These are phyloP conservation scores for Pleurotus tuber-regium DNA, from an alignment of 768 basidiomycete species.

Conservation along the genomic window DNA sequence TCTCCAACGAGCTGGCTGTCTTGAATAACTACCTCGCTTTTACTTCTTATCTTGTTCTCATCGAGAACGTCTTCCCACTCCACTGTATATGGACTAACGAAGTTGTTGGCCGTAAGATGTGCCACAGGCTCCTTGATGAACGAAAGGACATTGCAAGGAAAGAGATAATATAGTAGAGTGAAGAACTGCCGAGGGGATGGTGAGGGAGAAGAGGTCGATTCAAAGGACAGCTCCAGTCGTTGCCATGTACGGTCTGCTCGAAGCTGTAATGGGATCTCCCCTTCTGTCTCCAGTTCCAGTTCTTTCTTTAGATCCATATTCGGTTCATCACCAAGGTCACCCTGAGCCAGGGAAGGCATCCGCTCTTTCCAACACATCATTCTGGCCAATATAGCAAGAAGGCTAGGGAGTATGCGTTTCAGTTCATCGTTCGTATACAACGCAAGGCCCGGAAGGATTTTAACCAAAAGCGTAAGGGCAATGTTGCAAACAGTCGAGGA, in stretches of 20 bases:
- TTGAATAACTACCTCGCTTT: conserved; percentile 59
- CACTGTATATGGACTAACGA: conserved; percentile 60
- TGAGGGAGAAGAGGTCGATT: conserved; percentile 45
- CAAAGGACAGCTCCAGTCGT: conserved; percentile 60
- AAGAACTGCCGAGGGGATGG: conserved; percentile 70
- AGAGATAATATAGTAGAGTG: conserved; percentile 83
- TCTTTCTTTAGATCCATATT: conserved; percentile 34
- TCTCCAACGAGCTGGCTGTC: background rate
- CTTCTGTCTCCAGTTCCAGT: conserved; percentile 34
- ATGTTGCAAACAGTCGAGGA: conserved; percentile 70
- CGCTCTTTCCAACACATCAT: conserved; percentile 74
- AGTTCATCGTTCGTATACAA: conserved; percentile 56
- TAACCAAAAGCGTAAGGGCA: conserved; percentile 61
- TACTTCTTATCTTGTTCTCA: conserved; percentile 64
- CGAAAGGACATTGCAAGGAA: conserved; percentile 82
- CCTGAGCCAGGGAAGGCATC: conserved; percentile 23
- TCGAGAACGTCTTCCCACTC: conserved; percentile 73
- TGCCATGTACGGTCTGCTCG: conserved; percentile 67
- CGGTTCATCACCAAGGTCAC: conserved; percentile 23
- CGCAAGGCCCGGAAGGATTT: conserved; percentile 73
- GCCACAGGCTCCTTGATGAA: conserved; percentile 70
- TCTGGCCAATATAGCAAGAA: conserved; percentile 67
- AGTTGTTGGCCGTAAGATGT: conserved; percentile 53
- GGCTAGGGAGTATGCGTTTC: conserved; percentile 56
- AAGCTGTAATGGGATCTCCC: conserved; percentile 33